These are phyloP conservation scores for Oryza australiensis DNA, from an alignment of 176 grass and related monocot genomes.

Conservation along the genomic window DNA sequence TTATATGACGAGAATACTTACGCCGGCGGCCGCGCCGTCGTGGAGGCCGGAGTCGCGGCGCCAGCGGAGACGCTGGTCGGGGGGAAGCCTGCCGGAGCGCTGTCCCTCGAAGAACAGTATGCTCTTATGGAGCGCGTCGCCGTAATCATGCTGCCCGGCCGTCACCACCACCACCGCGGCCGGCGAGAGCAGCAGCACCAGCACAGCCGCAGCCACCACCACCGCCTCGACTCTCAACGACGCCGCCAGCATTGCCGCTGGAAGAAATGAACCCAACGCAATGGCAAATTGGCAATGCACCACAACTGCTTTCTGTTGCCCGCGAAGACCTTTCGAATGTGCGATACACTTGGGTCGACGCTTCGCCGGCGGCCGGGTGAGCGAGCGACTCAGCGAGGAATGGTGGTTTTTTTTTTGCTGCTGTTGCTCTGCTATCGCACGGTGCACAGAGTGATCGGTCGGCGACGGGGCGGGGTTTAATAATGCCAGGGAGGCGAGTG, in stretches of 20 bases:
- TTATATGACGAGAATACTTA: slow-evolving; percentile 18
- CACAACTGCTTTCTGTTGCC: not conserved
- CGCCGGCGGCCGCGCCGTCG: slow-evolving; percentile 66
- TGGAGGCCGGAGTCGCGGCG: slow-evolving; percentile 71
- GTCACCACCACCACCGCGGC: slow-evolving; percentile 7
- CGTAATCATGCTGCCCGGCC: slow-evolving; percentile 71
- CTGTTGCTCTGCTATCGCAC: not conserved
- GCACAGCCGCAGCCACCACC: not conserved
- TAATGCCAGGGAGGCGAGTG: slow-evolving; percentile 17
- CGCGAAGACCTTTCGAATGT: not conserved
- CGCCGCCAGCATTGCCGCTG: not conserved
- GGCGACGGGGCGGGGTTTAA: slow-evolving; percentile 23
- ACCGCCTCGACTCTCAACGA: not conserved
- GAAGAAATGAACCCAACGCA: not conserved
- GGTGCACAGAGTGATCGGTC: not conserved
- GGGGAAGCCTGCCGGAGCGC: slow-evolving; percentile 66
- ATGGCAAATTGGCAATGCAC: not conserved
- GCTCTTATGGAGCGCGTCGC: slow-evolving; percentile 82
- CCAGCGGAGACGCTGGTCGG: slow-evolving; percentile 71
- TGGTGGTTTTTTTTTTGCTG: not conserved
- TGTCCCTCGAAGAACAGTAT: slow-evolving; percentile 89
- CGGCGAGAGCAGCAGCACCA: slow-evolving; percentile 34
- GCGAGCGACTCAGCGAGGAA: not conserved
- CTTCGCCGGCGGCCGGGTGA: not conserved
- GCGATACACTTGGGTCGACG: not conserved